Evolutionary conservation across 208 protist species (phyloP).

Genomic region (Acanthamoeba polyphaga): DNA sequence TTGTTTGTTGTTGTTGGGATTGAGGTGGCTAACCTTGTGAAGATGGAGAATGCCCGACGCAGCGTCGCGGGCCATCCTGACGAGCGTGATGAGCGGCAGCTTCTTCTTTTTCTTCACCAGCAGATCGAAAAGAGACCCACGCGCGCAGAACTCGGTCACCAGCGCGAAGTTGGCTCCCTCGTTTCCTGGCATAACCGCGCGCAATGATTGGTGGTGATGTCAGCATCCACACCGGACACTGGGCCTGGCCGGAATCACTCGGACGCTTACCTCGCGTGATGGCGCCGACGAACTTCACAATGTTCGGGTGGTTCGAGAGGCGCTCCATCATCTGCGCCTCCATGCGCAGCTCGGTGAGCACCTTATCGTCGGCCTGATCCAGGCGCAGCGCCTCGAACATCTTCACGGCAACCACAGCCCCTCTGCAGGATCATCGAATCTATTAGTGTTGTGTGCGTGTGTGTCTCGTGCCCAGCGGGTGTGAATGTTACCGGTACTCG

Average conservation of each 20-base stretch:
- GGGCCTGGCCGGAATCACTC: background rate
- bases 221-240: background rate
- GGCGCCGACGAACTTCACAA: slow-evolving; percentile 69
- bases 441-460: background rate
- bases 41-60: slow-evolving; percentile 71
- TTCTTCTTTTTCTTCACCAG: slow-evolving; percentile 73
- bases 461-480: background rate
- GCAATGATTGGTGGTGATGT: background rate
- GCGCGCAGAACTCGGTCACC: slow-evolving; percentile 52
- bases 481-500: background rate
- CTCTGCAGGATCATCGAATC: background rate
- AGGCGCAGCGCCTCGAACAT: slow-evolving; percentile 55
- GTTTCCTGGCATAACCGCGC: background rate
- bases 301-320: slow-evolving; percentile 75
- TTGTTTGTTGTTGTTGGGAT: background rate
- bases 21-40: slow-evolving; percentile 44
- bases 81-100: slow-evolving; percentile 54
- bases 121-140: slow-evolving; percentile 50
- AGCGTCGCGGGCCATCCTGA: slow-evolving; percentile 58
- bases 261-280: background rate
- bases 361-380: slow-evolving; percentile 49
- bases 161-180: slow-evolving; percentile 52
- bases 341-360: slow-evolving; percentile 31
- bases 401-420: slow-evolving; percentile 66
- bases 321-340: slow-evolving; percentile 76